These are phyloP conservation scores for Suhomyces yuchorum DNA, from an alignment of 1,139 yeast species.

Conservation along the genomic window DNA sequence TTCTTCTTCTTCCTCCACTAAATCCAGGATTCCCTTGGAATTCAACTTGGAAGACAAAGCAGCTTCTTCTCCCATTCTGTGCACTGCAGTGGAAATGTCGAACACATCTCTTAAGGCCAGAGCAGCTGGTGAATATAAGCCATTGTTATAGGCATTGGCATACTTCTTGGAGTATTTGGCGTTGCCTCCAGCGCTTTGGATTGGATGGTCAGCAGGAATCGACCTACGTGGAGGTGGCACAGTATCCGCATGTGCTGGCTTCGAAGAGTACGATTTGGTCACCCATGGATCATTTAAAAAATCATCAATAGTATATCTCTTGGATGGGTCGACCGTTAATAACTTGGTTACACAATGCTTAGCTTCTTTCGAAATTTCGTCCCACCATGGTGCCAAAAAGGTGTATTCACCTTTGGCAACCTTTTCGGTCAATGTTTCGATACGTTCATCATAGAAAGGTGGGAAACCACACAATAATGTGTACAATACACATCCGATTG, in stretches of 20 bases:
- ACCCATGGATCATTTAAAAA: constrained; percentile 89
- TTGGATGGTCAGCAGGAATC: constrained; percentile 26
- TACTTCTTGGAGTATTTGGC: constrained; percentile 29
- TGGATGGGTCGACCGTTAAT: constrained; percentile 78
- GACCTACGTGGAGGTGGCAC: background rate
- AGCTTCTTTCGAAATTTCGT: constrained; percentile 56
- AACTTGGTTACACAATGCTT: constrained; percentile 70
- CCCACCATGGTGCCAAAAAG: constrained; percentile 65
- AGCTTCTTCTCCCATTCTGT: constrained; percentile 87
- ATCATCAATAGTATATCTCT: constrained; percentile 76
- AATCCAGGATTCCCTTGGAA: constrained; percentile 28
- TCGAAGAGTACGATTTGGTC: constrained; percentile 18
- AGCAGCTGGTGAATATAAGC: constrained; percentile 79
- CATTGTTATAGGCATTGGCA: constrained; percentile 16
- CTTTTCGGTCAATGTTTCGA: constrained; percentile 56
- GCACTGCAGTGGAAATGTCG: constrained; percentile 92
- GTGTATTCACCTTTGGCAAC: constrained; percentile 62
- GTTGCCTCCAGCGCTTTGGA: constrained; percentile 24
- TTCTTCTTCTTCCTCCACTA: constrained; percentile 45
- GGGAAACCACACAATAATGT: constrained; percentile 65
- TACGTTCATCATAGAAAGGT: constrained; percentile 61
- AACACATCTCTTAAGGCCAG: constrained; percentile 93
- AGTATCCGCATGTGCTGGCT: constrained; percentile 1
- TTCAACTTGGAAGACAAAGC: constrained; percentile 44
- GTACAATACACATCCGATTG: constrained; percentile 61